phyloP scores from a whole-genome alignment of 805 yeast species.

The Tetrapisispora taiwanensis region DNA sequence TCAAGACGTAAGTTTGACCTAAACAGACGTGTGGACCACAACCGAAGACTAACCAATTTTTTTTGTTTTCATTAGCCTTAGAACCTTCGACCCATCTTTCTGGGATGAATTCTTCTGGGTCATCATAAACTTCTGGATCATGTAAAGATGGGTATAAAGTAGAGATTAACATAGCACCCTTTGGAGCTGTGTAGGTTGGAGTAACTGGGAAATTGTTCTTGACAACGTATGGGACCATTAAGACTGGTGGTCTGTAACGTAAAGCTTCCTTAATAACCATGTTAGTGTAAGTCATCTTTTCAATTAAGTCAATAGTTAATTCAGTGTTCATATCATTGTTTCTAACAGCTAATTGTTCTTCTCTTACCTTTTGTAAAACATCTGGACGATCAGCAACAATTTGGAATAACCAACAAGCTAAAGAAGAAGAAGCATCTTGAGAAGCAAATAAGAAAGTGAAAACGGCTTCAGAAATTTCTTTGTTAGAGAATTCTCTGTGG shows the following conservation, averaged over 20 bases:
- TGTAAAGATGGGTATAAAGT: slow-evolving; percentile 92
- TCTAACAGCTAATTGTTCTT: slow-evolving; percentile 82
- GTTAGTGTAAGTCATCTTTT: slow-evolving; percentile 76
- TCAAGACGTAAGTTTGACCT: slow-evolving; percentile 89
- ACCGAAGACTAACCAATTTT: slow-evolving; percentile 95
- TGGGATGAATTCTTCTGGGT: slow-evolving; percentile 90
- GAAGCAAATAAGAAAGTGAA: slow-evolving; percentile 96
- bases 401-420: slow-evolving; percentile 98
- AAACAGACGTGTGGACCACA: slow-evolving; percentile 94
- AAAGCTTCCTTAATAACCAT: slow-evolving; percentile 88
- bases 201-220: slow-evolving; percentile 80
- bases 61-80: slow-evolving; percentile 61
- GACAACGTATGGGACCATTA: slow-evolving; percentile 95
- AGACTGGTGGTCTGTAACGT: slow-evolving; percentile 93
- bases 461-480: slow-evolving; percentile 90
- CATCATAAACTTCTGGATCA: slow-evolving; percentile 91
- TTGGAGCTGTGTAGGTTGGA: slow-evolving; percentile 81
- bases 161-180: slow-evolving; percentile 95
- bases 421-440: slow-evolving; percentile 94
- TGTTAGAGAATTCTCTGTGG: slow-evolving; percentile 76
- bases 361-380: slow-evolving; percentile 72
- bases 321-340: slow-evolving; percentile 57
- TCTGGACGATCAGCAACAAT: slow-evolving; percentile 93
- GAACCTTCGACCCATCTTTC: slow-evolving; percentile 89
- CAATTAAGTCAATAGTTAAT: slow-evolving; percentile 64